A percentile compares a stretch with the other conserved stretches of the same genome.
These are phyloP conservation scores for Neurospora tetrasperma DNA, from an alignment of 495 filamentous ascomycete species.

Conservation along the genomic window DNA sequence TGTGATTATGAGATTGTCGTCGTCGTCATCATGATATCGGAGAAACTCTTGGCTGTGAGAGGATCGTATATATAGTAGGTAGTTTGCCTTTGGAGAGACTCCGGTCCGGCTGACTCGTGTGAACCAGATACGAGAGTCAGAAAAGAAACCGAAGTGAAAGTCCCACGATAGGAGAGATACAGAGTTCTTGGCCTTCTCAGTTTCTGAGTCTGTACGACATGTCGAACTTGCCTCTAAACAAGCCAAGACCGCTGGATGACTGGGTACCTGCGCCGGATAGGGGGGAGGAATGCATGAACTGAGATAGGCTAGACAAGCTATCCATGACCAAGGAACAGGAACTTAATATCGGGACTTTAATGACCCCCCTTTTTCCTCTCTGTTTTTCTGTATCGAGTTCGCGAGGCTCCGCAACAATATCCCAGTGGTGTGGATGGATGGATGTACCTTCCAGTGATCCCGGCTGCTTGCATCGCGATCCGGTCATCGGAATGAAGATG, in stretches of 20 bases:
- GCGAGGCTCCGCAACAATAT: background rate
- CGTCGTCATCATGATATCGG: background rate
- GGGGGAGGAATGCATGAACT: background rate
- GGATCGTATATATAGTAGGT: background rate
- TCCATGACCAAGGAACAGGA: background rate
- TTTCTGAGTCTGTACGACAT: background rate
- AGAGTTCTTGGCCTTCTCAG: background rate
- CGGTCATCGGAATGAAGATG: background rate
- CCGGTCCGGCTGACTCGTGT: background rate
- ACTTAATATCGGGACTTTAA: background rate
- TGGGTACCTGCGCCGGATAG: background rate
- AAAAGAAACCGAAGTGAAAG: background rate
- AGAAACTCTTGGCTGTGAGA: background rate
- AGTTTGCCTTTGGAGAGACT: background rate
- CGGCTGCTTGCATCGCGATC: background rate
- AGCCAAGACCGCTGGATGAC: background rate
- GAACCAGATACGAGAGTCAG: background rate
- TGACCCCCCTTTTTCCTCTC: background rate
- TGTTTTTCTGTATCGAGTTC: background rate
- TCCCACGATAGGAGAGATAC: background rate
- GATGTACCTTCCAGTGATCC: background rate
- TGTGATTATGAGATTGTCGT: background rate
- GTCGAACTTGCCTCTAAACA: background rate
- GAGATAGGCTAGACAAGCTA: background rate
- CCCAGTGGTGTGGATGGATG: background rate